Percentiles rank a stretch among this genome's conserved stretches.
These are phyloP conservation scores for Solanum raphanifolium DNA, from an alignment of 257 asterid species.

Conservation along the genomic window DNA sequence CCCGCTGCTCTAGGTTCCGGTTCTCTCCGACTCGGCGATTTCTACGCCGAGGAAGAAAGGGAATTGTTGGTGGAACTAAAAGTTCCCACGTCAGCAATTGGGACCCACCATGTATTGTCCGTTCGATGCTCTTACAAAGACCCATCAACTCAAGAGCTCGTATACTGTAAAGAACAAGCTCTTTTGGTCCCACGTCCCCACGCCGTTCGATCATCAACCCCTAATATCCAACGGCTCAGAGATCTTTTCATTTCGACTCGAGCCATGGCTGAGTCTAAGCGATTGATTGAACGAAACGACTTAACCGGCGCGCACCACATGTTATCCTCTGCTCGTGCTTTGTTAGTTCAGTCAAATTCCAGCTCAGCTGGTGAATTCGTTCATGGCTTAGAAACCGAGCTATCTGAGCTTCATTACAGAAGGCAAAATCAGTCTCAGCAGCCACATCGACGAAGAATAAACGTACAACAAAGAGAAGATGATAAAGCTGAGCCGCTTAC, in stretches of 20 bases:
- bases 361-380: conserved; percentile 62
- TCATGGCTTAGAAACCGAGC: conserved; percentile 70
- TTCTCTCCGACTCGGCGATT: conserved; percentile 56
- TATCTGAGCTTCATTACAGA: conserved; percentile 44
- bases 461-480: conserved; percentile 17
- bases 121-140: conserved; percentile 74
- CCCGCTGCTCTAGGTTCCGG: conserved; percentile 51
- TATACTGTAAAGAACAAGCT: conserved; percentile 50
- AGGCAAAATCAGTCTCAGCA: conserved; percentile 18
- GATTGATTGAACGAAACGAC: conserved; percentile 44
- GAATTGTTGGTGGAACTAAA: conserved; percentile 68
- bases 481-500: conserved; percentile 77
- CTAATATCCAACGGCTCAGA: conserved; percentile 51
- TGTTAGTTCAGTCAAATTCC: conserved; percentile 52
- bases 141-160: conserved; percentile 71
- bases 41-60: conserved; percentile 70
- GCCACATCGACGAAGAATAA: conserved; percentile 17
- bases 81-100: conserved; percentile 54
- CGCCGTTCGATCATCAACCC: conserved; percentile 57
- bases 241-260: conserved; percentile 63
- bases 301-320: conserved; percentile 64
- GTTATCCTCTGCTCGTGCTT: conserved; percentile 68
- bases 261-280: conserved; percentile 77
- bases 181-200: conserved; percentile 64
- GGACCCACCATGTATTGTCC: conserved; percentile 78